These are phyloP conservation scores for Oldenlandia corymbosa DNA, from an alignment of 257 asterid genomes.

Conservation along the genomic window DNA sequence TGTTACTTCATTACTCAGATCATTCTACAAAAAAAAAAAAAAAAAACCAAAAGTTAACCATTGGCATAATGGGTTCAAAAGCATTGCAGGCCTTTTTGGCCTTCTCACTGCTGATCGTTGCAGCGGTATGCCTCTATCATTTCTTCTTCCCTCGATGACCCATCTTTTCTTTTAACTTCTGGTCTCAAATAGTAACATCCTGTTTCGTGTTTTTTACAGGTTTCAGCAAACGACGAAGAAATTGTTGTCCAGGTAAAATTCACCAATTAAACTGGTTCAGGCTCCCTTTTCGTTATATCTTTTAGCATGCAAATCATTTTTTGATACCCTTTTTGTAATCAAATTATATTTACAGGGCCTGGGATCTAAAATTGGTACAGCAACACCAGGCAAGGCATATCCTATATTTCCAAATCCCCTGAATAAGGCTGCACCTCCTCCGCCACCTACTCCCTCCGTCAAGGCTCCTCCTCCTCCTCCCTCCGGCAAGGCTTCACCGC, in stretches of 20 bases:
- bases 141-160: background rate
- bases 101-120: constrained; percentile 31
- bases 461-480: constrained; percentile 24
- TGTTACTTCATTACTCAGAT: background rate
- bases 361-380: background rate
- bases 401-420: background rate
- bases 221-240: background rate
- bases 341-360: background rate
- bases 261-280: background rate
- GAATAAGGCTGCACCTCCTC: background rate
- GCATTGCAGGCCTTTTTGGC: constrained; percentile 28
- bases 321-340: too few relatives aligned
- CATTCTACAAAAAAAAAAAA: too few relatives aligned
- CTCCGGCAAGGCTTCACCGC: background rate
- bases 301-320: too few relatives aligned
- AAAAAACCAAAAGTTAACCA: too few relatives aligned
- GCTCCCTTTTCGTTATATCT: too few relatives aligned
- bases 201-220: background rate
- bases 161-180: background rate
- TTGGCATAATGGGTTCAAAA: constrained; percentile 32
- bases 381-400: background rate
- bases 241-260: constrained; percentile 19
- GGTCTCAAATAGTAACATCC: background rate
- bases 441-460: constrained; percentile 5
- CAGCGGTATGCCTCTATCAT: constrained; percentile 25